Evolutionary conservation across 75 land plant species (phyloP).

Genomic region (Ceratopteris richardii): DNA sequence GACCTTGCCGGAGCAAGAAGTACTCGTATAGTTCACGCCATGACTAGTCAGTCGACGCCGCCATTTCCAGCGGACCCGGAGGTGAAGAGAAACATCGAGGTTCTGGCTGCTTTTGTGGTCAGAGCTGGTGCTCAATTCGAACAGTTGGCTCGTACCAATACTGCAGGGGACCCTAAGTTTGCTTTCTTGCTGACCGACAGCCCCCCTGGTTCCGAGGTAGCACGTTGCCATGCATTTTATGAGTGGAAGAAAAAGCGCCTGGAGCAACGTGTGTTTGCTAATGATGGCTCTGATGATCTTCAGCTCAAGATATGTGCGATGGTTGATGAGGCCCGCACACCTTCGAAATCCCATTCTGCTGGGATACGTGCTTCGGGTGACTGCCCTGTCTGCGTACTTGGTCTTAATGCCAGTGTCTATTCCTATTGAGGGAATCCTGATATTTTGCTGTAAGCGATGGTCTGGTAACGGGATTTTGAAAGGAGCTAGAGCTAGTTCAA

Average conservation of each 20-base stretch:
- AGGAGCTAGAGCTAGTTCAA: too few relatives aligned
- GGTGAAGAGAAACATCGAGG: conserved; percentile 33
- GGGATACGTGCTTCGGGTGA: too few relatives aligned
- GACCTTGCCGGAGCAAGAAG: too few relatives aligned
- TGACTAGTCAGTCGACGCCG: conserved; percentile 13
- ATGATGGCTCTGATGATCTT: conserved; percentile 1
- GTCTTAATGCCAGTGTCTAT: too few relatives aligned
- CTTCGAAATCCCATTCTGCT: not conserved
- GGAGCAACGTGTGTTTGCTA: not conserved
- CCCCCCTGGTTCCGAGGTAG: conserved; percentile 32
- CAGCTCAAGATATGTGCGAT: conserved; percentile 1
- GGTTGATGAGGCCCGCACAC: not conserved
- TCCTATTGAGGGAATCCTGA: too few relatives aligned
- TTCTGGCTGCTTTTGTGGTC: conserved; percentile 22
- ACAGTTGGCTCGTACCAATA: conserved; percentile 25
- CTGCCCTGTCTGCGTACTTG: too few relatives aligned
- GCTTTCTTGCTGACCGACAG: conserved; percentile 29
- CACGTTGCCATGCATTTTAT: conserved; percentile 30
- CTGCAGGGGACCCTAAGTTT: conserved; percentile 39
- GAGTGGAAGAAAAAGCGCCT: conserved; percentile 36
- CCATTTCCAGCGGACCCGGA: conserved; percentile 22
- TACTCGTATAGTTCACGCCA: too few relatives aligned
- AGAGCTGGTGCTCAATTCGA: conserved; percentile 34
- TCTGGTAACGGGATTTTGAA: too few relatives aligned
- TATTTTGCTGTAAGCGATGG: too few relatives aligned